phyloP scores from a whole-genome alignment of 257 asterid genomes.

The Fraxinus anomala region DNA sequence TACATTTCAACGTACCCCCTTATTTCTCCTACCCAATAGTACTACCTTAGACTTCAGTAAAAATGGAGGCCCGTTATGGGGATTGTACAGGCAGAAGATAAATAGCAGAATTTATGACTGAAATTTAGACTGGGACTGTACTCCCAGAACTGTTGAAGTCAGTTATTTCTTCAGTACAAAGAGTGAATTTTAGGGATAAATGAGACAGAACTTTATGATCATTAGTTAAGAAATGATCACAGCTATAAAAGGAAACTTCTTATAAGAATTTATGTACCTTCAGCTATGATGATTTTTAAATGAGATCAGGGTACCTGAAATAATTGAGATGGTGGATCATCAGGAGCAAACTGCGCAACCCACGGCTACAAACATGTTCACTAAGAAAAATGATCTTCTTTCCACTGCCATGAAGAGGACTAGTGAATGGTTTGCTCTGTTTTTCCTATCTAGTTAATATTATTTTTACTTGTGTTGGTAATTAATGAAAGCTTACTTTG shows the following conservation, averaged over 20 bases:
- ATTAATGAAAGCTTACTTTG: not conserved
- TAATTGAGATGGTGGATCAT: conserved; percentile 30
- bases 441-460: conserved; percentile 3
- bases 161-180: conserved; percentile 5
- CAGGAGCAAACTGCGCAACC: conserved; percentile 30
- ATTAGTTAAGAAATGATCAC: conserved; percentile 12
- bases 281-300: conserved; percentile 11
- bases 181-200: conserved; percentile 4
- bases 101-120: conserved; percentile 16
- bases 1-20: conserved; percentile 23
- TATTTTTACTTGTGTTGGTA: not conserved
- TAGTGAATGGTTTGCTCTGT: conserved; percentile 64
- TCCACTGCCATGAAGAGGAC: conserved; percentile 84
- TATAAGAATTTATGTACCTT: conserved; percentile 8
- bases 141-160: conserved; percentile 12
- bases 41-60: not conserved
- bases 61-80: conserved; percentile 31
- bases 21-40: conserved; percentile 17
- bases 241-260: not conserved
- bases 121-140: conserved; percentile 14
- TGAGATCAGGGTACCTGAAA: conserved; percentile 21
- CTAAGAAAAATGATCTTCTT: conserved; percentile 66
- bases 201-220: conserved; percentile 3
- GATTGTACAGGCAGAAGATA: conserved; percentile 25
- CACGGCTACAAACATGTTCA: conserved; percentile 39